These are phyloP conservation scores for Plasmodium cynomolgi DNA, from an alignment of 169 alveolate genomes.

Conservation along the genomic window DNA sequence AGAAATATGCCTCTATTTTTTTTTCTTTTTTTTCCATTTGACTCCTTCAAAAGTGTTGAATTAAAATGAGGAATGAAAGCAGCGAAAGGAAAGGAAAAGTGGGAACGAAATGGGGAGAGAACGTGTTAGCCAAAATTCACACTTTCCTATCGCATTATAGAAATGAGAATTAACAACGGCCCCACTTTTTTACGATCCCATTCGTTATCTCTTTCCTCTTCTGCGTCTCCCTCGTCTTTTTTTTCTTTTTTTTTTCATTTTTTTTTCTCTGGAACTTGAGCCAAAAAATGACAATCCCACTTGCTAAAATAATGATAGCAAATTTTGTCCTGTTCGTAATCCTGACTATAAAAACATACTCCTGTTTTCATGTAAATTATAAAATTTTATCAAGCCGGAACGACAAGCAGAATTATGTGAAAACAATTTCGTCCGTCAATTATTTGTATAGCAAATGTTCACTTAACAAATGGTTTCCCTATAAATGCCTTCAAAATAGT, in stretches of 20 bases:
- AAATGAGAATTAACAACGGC: neutral
- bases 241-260: neutral
- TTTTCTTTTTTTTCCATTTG: neutral
- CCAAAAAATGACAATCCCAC: neutral
- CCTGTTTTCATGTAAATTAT: constrained; percentile 55
- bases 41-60: neutral
- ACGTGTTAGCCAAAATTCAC: neutral
- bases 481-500: neutral
- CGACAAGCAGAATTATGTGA: constrained; percentile 18
- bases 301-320: constrained; percentile 33
- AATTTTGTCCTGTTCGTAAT: constrained; percentile 29
- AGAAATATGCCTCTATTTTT: neutral
- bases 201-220: neutral
- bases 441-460: constrained; percentile 14
- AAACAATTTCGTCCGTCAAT: constrained; percentile 22
- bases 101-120: neutral
- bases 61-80: neutral
- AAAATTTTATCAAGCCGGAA: constrained; percentile 38
- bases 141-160: neutral
- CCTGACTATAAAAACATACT: constrained; percentile 14
- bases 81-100: neutral
- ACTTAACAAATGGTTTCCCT: neutral
- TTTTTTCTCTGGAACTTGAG: neutral
- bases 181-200: neutral
- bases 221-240: neutral